A percentile compares a stretch with the other conserved stretches of the same genome.
phyloP scores from a whole-genome alignment of 192 early-diverging fungal genomes.

The Mortierella claussenii region DNA sequence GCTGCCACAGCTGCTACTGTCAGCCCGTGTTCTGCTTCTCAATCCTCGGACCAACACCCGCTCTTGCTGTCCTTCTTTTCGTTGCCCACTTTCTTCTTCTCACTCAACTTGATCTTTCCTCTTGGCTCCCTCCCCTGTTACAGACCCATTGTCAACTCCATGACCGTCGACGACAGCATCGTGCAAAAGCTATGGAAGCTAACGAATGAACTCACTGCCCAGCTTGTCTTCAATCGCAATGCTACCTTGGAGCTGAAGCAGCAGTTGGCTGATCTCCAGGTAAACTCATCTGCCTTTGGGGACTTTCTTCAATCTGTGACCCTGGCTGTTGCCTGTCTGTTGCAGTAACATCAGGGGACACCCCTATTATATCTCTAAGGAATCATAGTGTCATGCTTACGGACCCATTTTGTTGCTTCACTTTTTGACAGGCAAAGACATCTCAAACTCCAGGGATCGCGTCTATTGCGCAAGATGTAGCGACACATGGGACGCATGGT shows the following conservation, averaged over 20 bases:
- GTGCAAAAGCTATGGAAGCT: constrained; percentile 60
- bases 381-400: no score
- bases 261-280: constrained; percentile 57
- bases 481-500: background rate
- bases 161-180: constrained; percentile 56
- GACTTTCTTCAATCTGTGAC: background rate
- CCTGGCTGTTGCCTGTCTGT: no score
- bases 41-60: no score
- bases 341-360: no score
- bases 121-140: background rate
- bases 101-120: background rate
- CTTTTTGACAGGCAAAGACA: constrained; percentile 28
- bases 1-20: no score
- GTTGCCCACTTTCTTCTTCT: background rate
- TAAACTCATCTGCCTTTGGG: no score
- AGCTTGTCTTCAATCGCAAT: constrained; percentile 56
- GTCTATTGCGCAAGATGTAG: constrained; percentile 5
- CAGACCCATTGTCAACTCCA: constrained; percentile 6
- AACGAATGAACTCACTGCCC: constrained; percentile 58
- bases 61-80: background rate
- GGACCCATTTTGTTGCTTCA: no score
- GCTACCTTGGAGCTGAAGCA: constrained; percentile 44
- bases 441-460: constrained; percentile 6
- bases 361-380: no score
- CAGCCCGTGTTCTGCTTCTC: no score